A percentile compares a stretch with the other conserved stretches of the same genome.
Evolutionary conservation across 345 rosid species (phyloP).

Genomic region (Gossypium australe): DNA sequence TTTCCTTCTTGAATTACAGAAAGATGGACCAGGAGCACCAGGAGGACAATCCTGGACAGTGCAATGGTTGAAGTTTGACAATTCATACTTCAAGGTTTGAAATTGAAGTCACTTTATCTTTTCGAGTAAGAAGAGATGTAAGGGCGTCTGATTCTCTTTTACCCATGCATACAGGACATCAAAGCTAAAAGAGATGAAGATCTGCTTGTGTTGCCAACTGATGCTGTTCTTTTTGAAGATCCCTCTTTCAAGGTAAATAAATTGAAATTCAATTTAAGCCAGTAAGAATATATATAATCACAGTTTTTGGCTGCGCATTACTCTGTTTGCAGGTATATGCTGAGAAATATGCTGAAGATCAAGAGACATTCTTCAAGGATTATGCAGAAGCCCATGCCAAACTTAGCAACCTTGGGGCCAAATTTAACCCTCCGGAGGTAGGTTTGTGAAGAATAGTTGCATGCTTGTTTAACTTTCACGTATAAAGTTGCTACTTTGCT

Average conservation of each 20-base stretch:
- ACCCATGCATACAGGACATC: slow-evolving; percentile 57
- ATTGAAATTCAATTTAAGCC: neutral
- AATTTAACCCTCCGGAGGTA: slow-evolving; percentile 96
- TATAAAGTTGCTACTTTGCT: neutral
- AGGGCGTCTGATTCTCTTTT: slow-evolving; percentile 12
- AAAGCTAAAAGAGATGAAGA: slow-evolving; percentile 74
- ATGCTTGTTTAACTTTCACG: neutral
- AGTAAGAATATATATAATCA: neutral
- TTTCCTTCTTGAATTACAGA: slow-evolving; percentile 40
- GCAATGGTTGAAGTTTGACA: slow-evolving; percentile 93
- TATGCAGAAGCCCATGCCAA: slow-evolving; percentile 96
- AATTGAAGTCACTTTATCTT: slow-evolving; percentile 11
- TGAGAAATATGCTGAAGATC: slow-evolving; percentile 84
- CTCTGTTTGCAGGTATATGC: slow-evolving; percentile 60
- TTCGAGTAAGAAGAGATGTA: neutral
- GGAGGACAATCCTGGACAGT: slow-evolving; percentile 98
- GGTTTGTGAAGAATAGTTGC: slow-evolving; percentile 13
- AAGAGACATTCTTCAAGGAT: slow-evolving; percentile 77
- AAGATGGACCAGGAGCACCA: slow-evolving; percentile 92
- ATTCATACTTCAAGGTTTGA: slow-evolving; percentile 92
- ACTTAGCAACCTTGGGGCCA: slow-evolving; percentile 90
- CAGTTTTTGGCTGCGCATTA: slow-evolving; percentile 17
- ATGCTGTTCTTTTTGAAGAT: slow-evolving; percentile 85
- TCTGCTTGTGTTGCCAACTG: slow-evolving; percentile 83
- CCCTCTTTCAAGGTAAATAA: slow-evolving; percentile 78